Evolutionary conservation across 2,329 filamentous ascomycete genomes (phyloP).

Genomic region (Nothophaeocryptopus gaeumannii): DNA sequence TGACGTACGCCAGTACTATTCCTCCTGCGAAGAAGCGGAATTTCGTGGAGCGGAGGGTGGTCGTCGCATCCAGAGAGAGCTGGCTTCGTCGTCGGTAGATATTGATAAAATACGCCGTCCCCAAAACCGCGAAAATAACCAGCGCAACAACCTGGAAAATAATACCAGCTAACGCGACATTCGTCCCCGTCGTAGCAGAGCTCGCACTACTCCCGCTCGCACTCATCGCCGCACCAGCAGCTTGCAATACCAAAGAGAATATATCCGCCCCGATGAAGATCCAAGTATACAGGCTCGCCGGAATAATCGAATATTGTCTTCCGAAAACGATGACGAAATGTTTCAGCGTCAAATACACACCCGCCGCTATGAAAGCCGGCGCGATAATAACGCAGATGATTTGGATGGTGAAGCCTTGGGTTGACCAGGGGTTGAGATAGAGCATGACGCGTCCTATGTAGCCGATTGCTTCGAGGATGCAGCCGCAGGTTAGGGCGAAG

Average conservation of each 20-base stretch:
- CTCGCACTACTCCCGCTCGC: constrained; percentile 25
- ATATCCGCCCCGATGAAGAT: constrained; percentile 53
- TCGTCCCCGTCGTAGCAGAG: constrained; percentile 46
- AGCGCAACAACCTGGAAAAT: constrained; percentile 60
- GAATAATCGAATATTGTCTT: constrained; percentile 39
- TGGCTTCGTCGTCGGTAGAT: background rate
- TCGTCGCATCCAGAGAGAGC: background rate
- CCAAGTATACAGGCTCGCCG: constrained; percentile 46
- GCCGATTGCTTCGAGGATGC: constrained; percentile 42
- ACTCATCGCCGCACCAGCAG: constrained; percentile 50
- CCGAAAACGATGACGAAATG: constrained; percentile 46
- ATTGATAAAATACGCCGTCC: background rate
- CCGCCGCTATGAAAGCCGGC: constrained; percentile 45
- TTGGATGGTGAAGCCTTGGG: constrained; percentile 41
- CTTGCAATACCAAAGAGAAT: constrained; percentile 60
- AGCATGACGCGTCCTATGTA: constrained; percentile 45
- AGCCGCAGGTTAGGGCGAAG: constrained; percentile 39
- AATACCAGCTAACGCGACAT: constrained; percentile 66
- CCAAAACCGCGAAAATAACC: constrained; percentile 49
- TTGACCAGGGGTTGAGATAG: constrained; percentile 40
- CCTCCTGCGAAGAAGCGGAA: constrained; percentile 18
- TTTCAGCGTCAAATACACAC: constrained; percentile 49
- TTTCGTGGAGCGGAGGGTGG: background rate
- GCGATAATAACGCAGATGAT: constrained; percentile 43
- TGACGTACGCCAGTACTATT: constrained; percentile 9